Evolutionary conservation across 2,329 filamentous ascomycete species (phyloP).

Genomic region (Emericellopsis atlantica): DNA sequence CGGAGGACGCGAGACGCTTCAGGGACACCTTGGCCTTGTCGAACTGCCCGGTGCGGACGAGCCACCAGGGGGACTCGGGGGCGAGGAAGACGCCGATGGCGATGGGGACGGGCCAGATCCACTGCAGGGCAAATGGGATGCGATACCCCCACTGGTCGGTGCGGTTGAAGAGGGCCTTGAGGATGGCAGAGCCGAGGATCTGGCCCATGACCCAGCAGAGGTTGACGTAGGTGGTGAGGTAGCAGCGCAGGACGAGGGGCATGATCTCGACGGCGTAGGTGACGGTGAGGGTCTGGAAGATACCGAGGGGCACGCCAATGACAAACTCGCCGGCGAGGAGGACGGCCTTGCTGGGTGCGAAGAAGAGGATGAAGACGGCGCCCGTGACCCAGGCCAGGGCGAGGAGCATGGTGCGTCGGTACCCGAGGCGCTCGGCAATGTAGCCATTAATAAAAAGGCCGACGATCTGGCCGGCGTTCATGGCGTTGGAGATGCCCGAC

Average conservation of each 20-base stretch:
- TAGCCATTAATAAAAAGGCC: constrained; percentile 49
- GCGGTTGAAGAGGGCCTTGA: constrained; percentile 23
- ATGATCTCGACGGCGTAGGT: constrained; percentile 57
- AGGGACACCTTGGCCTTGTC: constrained; percentile 17
- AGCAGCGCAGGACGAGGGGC: constrained; percentile 30
- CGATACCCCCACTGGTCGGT: constrained; percentile 29
- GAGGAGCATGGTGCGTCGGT: constrained; percentile 44
- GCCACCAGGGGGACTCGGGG: constrained; percentile 38
- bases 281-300: constrained; percentile 38
- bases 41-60: constrained; percentile 25
- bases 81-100: constrained; percentile 27
- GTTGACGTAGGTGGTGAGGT: constrained; percentile 30
- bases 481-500: constrained; percentile 38
- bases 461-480: constrained; percentile 47
- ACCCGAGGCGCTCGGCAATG: constrained; percentile 47
- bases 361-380: constrained; percentile 49
- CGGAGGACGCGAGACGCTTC: constrained; percentile 6
- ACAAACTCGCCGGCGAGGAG: constrained; percentile 44
- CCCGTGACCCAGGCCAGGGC: constrained; percentile 34
- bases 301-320: constrained; percentile 41
- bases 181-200: constrained; percentile 28
- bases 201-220: constrained; percentile 38
- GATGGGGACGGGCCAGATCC: constrained; percentile 33
- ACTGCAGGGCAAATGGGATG: constrained; percentile 36
- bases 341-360: constrained; percentile 37